Conservation (phyloP, 805 yeast genomes). For the Candida nonsorbophila region DNA sequence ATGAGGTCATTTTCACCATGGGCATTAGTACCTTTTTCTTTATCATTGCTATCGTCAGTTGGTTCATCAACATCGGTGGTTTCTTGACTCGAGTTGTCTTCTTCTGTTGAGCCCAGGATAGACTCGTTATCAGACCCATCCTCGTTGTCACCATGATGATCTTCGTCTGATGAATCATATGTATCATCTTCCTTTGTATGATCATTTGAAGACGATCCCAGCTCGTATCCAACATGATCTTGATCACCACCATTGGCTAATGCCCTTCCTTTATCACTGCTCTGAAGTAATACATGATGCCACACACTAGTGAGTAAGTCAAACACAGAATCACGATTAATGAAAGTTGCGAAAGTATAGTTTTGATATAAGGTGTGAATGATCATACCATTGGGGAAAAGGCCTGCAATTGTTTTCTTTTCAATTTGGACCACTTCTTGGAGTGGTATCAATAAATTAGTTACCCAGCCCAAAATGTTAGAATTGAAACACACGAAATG, state of each 20-base stretch:
- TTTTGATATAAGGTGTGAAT: constrained; percentile 59
- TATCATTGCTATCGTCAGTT: too few relatives aligned
- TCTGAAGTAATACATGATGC: constrained; percentile 37
- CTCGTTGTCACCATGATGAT: too few relatives aligned
- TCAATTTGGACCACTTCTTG: constrained; percentile 60
- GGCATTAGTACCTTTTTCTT: too few relatives aligned
- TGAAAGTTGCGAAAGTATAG: constrained; percentile 60
- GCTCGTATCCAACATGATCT: constrained; percentile 13
- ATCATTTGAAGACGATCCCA: constrained; percentile 13
- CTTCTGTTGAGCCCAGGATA: too few relatives aligned
- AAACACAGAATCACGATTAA: constrained; percentile 52
- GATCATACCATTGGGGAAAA: constrained; percentile 66
- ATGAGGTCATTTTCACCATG: too few relatives aligned
- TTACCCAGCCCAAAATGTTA: constrained; percentile 63
- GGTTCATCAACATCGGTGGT: too few relatives aligned
- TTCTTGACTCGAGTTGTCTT: too few relatives aligned
- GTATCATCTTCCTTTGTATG: constrained; percentile 10
- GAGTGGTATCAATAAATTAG: constrained; percentile 52
- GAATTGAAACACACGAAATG: constrained; percentile 58
- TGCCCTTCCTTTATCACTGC: constrained; percentile 2
- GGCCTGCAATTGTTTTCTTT: constrained; percentile 59
- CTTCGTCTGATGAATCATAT: too few relatives aligned
- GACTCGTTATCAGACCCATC: too few relatives aligned
- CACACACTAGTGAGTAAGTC: constrained; percentile 55
- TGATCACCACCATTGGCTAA: constrained; percentile 9